Conservation (phyloP, 371 early-diverging fungal species). For the Mucor indicus region DNA sequence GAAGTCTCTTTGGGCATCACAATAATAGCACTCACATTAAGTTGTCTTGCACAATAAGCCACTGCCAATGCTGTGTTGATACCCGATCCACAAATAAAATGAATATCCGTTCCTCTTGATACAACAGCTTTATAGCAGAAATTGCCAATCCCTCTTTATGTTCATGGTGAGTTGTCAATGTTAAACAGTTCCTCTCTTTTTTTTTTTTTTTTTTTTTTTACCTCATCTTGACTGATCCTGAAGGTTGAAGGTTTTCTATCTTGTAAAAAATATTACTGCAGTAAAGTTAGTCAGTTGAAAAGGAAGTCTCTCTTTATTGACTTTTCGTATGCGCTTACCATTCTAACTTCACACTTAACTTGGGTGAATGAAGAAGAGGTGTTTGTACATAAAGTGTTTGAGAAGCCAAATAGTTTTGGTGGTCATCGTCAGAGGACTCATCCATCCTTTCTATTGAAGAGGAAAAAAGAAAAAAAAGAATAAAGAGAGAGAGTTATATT, state of each 20-base stretch:
- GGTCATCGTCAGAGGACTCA: constrained; percentile 44
- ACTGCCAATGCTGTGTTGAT: constrained; percentile 71
- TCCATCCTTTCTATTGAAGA: constrained; percentile 18
- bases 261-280: constrained; percentile 69
- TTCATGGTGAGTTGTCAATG: not conserved
- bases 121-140: constrained; percentile 56
- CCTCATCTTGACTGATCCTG: constrained; percentile 75
- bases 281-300: not conserved
- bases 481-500: not conserved
- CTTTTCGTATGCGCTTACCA: constrained; percentile 24
- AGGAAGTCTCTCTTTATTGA: not conserved
- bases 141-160: constrained; percentile 59
- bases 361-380: constrained; percentile 43
- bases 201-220: constrained; percentile 2
- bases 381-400: constrained; percentile 46
- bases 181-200: not conserved
- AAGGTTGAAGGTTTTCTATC: constrained; percentile 73
- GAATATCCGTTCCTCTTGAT: constrained; percentile 49
- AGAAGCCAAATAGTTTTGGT: constrained; percentile 15
- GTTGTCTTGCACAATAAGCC: constrained; percentile 65
- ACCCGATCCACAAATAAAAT: constrained; percentile 63
- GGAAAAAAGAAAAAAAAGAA: constrained; percentile 3
- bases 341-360: constrained; percentile 37
- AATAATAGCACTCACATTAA: constrained; percentile 55
- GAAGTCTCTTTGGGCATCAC: constrained; percentile 56